phyloP scores from a whole-genome alignment of 1,139 yeast genomes.

The Schizosaccharomyces versatilis region DNA sequence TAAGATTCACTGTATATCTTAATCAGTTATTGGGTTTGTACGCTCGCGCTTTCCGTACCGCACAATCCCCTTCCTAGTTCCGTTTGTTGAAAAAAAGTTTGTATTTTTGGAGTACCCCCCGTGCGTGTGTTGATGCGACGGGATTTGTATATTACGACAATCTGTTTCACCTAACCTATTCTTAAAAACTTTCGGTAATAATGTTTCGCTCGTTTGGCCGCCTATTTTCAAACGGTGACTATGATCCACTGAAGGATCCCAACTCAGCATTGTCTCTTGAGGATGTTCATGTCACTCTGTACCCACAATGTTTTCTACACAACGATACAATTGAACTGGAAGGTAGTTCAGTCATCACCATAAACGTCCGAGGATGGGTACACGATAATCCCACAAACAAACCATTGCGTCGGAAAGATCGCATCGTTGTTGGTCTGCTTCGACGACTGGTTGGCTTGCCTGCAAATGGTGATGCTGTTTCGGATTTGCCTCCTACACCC shows the following conservation, averaged over 20 bases:
- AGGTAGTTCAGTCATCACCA: neutral
- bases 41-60: too few relatives aligned
- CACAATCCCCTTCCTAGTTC: too few relatives aligned
- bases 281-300: neutral
- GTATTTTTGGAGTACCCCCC: too few relatives aligned
- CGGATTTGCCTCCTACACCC: neutral
- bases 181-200: too few relatives aligned
- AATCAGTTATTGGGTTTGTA: too few relatives aligned
- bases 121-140: too few relatives aligned
- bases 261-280: neutral
- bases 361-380: constrained; percentile 1
- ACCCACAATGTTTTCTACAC: neutral
- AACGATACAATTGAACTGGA: neutral
- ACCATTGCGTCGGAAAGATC: neutral
- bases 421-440: neutral
- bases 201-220: neutral
- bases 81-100: too few relatives aligned
- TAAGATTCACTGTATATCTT: too few relatives aligned
- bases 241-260: neutral
- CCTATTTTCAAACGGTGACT: neutral
- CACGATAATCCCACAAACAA: neutral
- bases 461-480: neutral
- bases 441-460: neutral
- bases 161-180: too few relatives aligned
- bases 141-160: too few relatives aligned